Conservation (phyloP, 108 stramenopile genomes). For the Skeletonema costatum region DNA sequence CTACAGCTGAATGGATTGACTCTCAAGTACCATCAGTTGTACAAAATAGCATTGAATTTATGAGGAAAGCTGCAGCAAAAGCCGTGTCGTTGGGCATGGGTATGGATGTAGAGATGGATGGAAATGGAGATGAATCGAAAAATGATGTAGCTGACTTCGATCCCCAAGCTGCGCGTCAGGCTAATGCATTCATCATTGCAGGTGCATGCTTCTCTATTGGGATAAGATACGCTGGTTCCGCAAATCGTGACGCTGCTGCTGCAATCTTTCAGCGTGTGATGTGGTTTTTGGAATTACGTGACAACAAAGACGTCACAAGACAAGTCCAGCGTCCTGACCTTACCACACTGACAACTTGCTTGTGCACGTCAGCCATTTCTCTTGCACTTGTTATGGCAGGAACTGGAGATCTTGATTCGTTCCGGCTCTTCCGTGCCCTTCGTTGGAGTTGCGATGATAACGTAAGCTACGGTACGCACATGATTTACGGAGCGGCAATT, state of each 20-base stretch:
- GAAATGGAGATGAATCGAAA: neutral
- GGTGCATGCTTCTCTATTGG: slow-evolving; percentile 95
- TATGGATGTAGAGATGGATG: slow-evolving; percentile 13
- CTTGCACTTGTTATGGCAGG: slow-evolving; percentile 96
- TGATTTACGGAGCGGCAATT: slow-evolving; percentile 89
- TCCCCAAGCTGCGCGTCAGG: slow-evolving; percentile 87
- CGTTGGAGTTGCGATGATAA: slow-evolving; percentile 89
- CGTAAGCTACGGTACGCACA: slow-evolving; percentile 90
- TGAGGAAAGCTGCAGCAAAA: slow-evolving; percentile 53
- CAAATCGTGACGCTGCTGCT: slow-evolving; percentile 66
- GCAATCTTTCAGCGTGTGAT: slow-evolving; percentile 67
- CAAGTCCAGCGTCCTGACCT: slow-evolving; percentile 77
- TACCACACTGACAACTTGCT: slow-evolving; percentile 87
- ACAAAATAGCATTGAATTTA: slow-evolving; percentile 54
- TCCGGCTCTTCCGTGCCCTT: slow-evolving; percentile 84
- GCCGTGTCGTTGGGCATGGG: slow-evolving; percentile 8
- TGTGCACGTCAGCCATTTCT: slow-evolving; percentile 81
- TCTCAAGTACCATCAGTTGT: slow-evolving; percentile 81
- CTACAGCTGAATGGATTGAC: slow-evolving; percentile 82
- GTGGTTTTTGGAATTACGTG: slow-evolving; percentile 75
- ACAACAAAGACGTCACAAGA: slow-evolving; percentile 68
- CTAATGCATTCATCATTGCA: slow-evolving; percentile 90
- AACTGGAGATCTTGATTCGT: slow-evolving; percentile 91
- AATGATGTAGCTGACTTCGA: slow-evolving; percentile 65
- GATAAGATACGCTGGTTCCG: slow-evolving; percentile 92